Conservation (phyloP, 768 basidiomycete species). For the Russula virescens region DNA sequence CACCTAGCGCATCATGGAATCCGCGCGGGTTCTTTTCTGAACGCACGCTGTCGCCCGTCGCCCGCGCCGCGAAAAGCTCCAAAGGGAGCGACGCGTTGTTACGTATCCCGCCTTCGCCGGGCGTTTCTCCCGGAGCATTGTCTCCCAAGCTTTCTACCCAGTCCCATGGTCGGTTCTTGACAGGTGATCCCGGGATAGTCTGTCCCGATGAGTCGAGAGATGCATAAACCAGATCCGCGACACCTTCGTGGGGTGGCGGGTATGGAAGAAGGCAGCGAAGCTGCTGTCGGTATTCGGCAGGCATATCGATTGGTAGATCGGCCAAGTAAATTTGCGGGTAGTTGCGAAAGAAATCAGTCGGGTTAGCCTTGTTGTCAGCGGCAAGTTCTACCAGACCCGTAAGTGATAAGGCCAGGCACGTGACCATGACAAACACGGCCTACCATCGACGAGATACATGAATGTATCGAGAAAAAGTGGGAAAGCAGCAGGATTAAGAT, state of each 20-base stretch:
- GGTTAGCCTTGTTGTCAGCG: slow-evolving; percentile 45
- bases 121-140: slow-evolving; percentile 37
- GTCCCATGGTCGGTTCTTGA: slow-evolving; percentile 79
- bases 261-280: slow-evolving; percentile 54
- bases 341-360: slow-evolving; percentile 58
- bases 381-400: slow-evolving; percentile 53
- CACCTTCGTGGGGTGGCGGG: slow-evolving; percentile 43
- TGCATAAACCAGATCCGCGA: slow-evolving; percentile 53
- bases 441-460: slow-evolving; percentile 70
- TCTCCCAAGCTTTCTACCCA: slow-evolving; percentile 79
- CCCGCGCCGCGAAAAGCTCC: slow-evolving; percentile 59
- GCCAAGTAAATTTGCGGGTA: slow-evolving; percentile 50
- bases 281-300: slow-evolving; percentile 51
- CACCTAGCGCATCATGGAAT: slow-evolving; percentile 59
- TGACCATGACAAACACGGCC: slow-evolving; percentile 22
- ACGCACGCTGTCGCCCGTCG: slow-evolving; percentile 49
- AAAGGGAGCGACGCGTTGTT: slow-evolving; percentile 69
- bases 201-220: slow-evolving; percentile 51
- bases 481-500: slow-evolving; percentile 52
- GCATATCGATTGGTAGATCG: slow-evolving; percentile 51
- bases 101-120: slow-evolving; percentile 38
- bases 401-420: not conserved
- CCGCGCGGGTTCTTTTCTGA: slow-evolving; percentile 34
- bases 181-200: slow-evolving; percentile 43
- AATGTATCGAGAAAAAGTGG: slow-evolving; percentile 68